phyloP scores from a whole-genome alignment of 129 eudicot species.

The Heracleum sosnowskyi region DNA sequence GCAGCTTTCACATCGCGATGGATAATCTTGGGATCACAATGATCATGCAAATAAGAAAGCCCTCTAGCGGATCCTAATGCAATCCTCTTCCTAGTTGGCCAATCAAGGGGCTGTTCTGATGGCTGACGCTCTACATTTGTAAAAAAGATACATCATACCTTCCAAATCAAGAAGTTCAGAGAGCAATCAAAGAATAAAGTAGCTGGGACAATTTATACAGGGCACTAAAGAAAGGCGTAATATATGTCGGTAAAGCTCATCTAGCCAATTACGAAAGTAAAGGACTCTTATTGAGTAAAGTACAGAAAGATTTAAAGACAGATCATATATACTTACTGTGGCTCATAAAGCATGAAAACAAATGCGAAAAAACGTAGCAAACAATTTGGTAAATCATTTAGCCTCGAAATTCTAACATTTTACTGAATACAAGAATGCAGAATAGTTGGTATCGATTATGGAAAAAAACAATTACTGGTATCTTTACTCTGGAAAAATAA shows the following conservation, averaged over 20 bases:
- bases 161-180: neutral
- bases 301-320: neutral
- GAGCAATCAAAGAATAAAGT: neutral
- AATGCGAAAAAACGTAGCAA: neutral
- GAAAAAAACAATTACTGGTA: neutral
- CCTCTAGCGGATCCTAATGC: conserved; percentile 46
- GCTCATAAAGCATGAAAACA: neutral
- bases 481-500: neutral
- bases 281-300: neutral
- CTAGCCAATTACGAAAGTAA: neutral
- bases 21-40: no score
- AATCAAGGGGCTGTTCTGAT: conserved; percentile 29
- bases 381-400: neutral
- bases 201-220: neutral
- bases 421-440: neutral
- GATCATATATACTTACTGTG: neutral
- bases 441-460: neutral
- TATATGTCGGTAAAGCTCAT: neutral
- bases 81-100: conserved; percentile 33
- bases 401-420: neutral
- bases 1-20: no score
- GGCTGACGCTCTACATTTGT: conserved; percentile 18
- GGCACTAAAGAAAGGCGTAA: neutral
- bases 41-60: conserved; percentile 38
- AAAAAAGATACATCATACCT: neutral